These are phyloP conservation scores for Solanum raphanifolium DNA, from an alignment of 257 asterid genomes.

Conservation along the genomic window DNA sequence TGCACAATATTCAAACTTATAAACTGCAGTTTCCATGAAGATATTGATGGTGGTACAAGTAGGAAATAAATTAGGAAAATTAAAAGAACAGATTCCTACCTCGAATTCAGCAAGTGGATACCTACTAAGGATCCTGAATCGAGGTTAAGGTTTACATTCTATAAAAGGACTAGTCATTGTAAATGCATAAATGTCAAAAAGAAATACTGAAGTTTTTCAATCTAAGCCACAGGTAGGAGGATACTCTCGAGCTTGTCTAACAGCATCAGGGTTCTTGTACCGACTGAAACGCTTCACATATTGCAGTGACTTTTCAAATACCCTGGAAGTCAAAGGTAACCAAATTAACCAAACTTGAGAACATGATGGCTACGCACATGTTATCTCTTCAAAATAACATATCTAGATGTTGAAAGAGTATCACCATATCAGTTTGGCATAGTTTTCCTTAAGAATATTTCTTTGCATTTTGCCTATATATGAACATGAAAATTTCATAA, in stretches of 20 bases:
- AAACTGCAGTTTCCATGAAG: neutral
- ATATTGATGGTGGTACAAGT: neutral
- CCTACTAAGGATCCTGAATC: slow-evolving; percentile 66
- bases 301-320: slow-evolving; percentile 92
- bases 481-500: neutral
- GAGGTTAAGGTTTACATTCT: slow-evolving; percentile 26
- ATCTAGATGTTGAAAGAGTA: neutral
- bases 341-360: slow-evolving; percentile 1
- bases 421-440: neutral
- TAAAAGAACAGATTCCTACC: slow-evolving; percentile 19
- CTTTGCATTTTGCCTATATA: neutral
- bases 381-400: neutral
- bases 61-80: neutral
- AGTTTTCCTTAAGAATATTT: neutral
- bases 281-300: slow-evolving; percentile 99
- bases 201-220: neutral
- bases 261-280: slow-evolving; percentile 94
- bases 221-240: slow-evolving; percentile 21
- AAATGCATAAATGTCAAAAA: neutral
- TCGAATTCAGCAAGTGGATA: slow-evolving; percentile 90
- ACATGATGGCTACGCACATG: neutral
- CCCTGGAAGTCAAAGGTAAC: slow-evolving; percentile 36
- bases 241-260: slow-evolving; percentile 99
- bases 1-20: slow-evolving; percentile 18
- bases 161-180: neutral